Conservation (phyloP, 495 filamentous ascomycete species). For the Annulohypoxylon stygium region DNA sequence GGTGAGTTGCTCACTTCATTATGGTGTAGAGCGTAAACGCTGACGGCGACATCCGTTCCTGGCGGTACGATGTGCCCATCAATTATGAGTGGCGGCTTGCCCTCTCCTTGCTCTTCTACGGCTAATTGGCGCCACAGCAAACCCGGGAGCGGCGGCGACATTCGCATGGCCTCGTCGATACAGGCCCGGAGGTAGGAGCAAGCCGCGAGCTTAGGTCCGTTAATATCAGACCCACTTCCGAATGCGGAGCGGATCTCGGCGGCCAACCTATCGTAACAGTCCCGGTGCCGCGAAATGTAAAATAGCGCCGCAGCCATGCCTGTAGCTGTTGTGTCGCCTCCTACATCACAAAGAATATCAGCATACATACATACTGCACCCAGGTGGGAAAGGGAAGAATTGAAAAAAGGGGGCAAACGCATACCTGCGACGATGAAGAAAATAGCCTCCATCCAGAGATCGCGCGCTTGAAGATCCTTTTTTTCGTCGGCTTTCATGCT, state of each 20-base stretch:
- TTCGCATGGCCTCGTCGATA: slow-evolving; percentile 71
- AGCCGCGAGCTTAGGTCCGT: slow-evolving; percentile 57
- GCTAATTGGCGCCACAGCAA: slow-evolving; percentile 58
- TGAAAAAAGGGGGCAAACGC: not conserved
- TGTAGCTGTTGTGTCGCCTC: slow-evolving; percentile 36
- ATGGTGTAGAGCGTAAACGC: too few species aligned
- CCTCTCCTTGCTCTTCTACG: too few species aligned
- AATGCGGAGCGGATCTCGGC: slow-evolving; percentile 58
- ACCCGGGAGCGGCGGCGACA: slow-evolving; percentile 65
- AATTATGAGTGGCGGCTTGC: too few species aligned
- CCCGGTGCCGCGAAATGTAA: slow-evolving; percentile 50
- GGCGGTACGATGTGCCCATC: too few species aligned
- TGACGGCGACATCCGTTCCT: too few species aligned
- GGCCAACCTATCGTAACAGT: slow-evolving; percentile 56
- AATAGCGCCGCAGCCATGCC: slow-evolving; percentile 29
- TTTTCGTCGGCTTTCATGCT: slow-evolving; percentile 46
- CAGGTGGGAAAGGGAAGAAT: not conserved
- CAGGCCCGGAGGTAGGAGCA: slow-evolving; percentile 61
- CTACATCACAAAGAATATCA: not conserved
- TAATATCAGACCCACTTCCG: slow-evolving; percentile 53
- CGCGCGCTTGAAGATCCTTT: slow-evolving; percentile 9
- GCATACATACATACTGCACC: not conserved
- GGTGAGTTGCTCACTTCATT: too few species aligned
- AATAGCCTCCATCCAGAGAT: slow-evolving; percentile 40
- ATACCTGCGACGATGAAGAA: slow-evolving; percentile 40